Evolutionary conservation across 2,329 filamentous ascomycete species (phyloP).

Genomic region (Orbilia javanica): DNA sequence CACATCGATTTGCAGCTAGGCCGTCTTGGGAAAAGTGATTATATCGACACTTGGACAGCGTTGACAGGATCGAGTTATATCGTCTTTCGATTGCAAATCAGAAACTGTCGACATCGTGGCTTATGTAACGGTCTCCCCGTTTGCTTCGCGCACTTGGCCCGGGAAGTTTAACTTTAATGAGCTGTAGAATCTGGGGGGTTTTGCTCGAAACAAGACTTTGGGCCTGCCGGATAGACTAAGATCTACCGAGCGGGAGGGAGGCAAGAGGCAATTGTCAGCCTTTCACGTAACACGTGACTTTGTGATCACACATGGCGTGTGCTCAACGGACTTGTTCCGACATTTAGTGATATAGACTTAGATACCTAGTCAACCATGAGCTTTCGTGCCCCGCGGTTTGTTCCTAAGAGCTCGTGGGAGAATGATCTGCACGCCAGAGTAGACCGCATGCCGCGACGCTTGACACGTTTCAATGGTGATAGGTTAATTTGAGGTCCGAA

Average conservation of each 20-base stretch:
- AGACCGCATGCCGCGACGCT: slow-evolving; percentile 24
- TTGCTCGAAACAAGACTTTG: slow-evolving; percentile 22
- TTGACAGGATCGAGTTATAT: slow-evolving; percentile 53
- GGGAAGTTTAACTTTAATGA: slow-evolving; percentile 37
- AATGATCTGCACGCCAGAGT: slow-evolving; percentile 21
- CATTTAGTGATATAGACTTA: background rate
- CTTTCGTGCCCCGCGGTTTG: slow-evolving; percentile 2
- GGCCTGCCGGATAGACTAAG: slow-evolving; percentile 24
- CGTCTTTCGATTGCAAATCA: slow-evolving; percentile 58
- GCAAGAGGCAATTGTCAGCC: slow-evolving; percentile 27
- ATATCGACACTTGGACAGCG: slow-evolving; percentile 55
- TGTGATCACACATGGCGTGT: slow-evolving; percentile 22
- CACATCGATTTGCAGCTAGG: slow-evolving; percentile 55
- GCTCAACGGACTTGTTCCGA: slow-evolving; percentile 26
- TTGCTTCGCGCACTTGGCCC: slow-evolving; percentile 28
- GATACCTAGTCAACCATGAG: slow-evolving; percentile 7
- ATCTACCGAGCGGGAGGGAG: slow-evolving; percentile 26
- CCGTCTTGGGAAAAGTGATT: slow-evolving; percentile 58
- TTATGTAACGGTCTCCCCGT: slow-evolving; percentile 20
- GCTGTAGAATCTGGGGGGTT: slow-evolving; percentile 31
- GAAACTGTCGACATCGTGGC: slow-evolving; percentile 7
- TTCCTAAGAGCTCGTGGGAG: slow-evolving; percentile 28
- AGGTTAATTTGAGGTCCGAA: background rate
- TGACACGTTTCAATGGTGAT: slow-evolving; percentile 45
- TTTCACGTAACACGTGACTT: slow-evolving; percentile 26